phyloP scores from a whole-genome alignment of 768 basidiomycete species.

The Zangia roseola region DNA sequence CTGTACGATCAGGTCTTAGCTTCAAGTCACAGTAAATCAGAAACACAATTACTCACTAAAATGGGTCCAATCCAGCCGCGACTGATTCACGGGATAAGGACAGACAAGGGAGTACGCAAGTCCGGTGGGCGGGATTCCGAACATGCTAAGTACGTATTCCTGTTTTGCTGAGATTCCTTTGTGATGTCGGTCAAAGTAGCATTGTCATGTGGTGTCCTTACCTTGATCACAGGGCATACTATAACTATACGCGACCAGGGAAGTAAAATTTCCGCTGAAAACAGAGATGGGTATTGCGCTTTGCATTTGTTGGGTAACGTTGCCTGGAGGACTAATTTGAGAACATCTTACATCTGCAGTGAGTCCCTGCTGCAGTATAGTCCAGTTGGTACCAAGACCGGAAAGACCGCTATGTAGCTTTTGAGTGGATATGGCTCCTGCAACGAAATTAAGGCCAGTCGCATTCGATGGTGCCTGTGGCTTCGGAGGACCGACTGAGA shows the following conservation, averaged over 20 bases:
- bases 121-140: no score
- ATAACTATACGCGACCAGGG: no score
- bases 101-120: constrained; percentile 7
- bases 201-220: no score
- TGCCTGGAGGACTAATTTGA: background rate
- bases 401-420: no score
- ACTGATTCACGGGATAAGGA: background rate
- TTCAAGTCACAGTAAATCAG: no score
- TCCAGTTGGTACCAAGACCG: background rate
- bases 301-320: background rate
- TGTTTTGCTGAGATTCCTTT: no score
- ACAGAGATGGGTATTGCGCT: background rate
- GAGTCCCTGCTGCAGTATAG: constrained; percentile 4
- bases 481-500: no score
- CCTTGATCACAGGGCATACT: no score
- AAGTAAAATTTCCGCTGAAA: background rate
- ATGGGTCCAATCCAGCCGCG: background rate
- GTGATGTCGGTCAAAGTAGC: no score
- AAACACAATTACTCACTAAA: constrained; percentile 2
- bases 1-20: no score
- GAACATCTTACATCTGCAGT: constrained; percentile 8
- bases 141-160: no score
- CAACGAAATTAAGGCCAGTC: background rate
- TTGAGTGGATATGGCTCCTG: no score
- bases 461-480: background rate